Evolutionary conservation across 2,329 filamentous ascomycete genomes (phyloP).

Genomic region (Colletotrichum costaricense): DNA sequence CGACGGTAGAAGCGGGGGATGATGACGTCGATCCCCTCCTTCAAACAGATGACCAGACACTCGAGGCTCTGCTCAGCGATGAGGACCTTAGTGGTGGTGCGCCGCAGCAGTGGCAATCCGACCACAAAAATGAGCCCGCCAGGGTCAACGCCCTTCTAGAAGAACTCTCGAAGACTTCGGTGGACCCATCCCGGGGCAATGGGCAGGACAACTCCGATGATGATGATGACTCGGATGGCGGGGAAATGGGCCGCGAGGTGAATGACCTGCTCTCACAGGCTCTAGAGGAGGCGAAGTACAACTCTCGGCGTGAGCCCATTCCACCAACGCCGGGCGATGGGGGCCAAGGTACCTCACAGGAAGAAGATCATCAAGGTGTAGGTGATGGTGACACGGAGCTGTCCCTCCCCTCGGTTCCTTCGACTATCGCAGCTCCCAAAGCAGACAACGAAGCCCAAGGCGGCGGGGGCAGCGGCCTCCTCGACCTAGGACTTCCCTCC

Average conservation of each 20-base stretch:
- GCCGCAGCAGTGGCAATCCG: constrained; percentile 43
- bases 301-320: constrained; percentile 26
- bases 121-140: constrained; percentile 42
- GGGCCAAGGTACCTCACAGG: background rate
- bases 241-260: constrained; percentile 57
- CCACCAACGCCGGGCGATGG: background rate
- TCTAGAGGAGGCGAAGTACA: constrained; percentile 57
- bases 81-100: constrained; percentile 43
- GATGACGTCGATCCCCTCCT: constrained; percentile 53
- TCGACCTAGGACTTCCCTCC: constrained; percentile 55
- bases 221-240: constrained; percentile 63
- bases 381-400: constrained; percentile 35
- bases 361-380: constrained; percentile 31
- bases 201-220: constrained; percentile 32
- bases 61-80: constrained; percentile 63
- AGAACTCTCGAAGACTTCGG: constrained; percentile 43
- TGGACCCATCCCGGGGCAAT: background rate
- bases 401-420: constrained; percentile 54
- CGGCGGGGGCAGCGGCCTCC: constrained; percentile 28
- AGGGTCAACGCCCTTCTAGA: constrained; percentile 50
- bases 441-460: background rate
- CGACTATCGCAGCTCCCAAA: constrained; percentile 44
- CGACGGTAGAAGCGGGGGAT: constrained; percentile 26
- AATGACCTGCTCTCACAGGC: constrained; percentile 58
- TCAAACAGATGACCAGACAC: constrained; percentile 61